Base-by-base conservation (phyloP, 2,329 filamentous ascomycete species). In the Gnomoniopsis sp. region DNA sequence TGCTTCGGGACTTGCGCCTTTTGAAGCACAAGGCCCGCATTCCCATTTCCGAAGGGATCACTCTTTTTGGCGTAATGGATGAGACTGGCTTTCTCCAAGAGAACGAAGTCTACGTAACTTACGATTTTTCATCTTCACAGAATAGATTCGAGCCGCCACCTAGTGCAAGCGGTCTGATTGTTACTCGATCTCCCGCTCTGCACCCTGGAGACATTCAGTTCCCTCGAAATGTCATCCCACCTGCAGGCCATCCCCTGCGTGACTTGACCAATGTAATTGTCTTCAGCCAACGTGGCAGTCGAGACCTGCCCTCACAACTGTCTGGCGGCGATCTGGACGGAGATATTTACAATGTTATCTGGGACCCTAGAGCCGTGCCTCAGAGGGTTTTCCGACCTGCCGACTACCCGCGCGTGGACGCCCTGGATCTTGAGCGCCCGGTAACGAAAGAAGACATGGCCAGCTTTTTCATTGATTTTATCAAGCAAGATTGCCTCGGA, bases 291-390 rank as follows among this genome's bases (percentile, higher is more conserved):
- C 77, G 82, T 46, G 91, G 92, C 0, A 26, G 65, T 0, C 83
- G 91, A 17, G 91, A 96, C 67, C 75, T 96, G 0, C 90, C 91
- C 0, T 93, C 89, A 61, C 82, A 88, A 70, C 77, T 96, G 0
- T 88, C 88, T 55, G 91, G 91, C 1, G 91, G 91, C 0, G 91
- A 96, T 69, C 79, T 96, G 0, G 91, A 95, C 63, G 91, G 91
- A 0, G 92, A 96, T 69, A 74, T 90, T 0, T 96, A 89, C 71
- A 88, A 91, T 63, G 74, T 96, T 52, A 89, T 96, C 50, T 95
- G 84, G 79, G 90, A 96, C 64, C 65, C 71, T 0, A 67, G 70
- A 0, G 77, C 86, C 0, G 70, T 80, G 1, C 78, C 82, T 0
- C 44, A 64, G 12, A 22, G 15, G 0, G 75, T 73, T 0, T 84